Evolutionary conservation across 75 land plant genomes (phyloP), one percentile per base, ranked within the genome.

Genomic region (Larix kaempferi): DNA sequence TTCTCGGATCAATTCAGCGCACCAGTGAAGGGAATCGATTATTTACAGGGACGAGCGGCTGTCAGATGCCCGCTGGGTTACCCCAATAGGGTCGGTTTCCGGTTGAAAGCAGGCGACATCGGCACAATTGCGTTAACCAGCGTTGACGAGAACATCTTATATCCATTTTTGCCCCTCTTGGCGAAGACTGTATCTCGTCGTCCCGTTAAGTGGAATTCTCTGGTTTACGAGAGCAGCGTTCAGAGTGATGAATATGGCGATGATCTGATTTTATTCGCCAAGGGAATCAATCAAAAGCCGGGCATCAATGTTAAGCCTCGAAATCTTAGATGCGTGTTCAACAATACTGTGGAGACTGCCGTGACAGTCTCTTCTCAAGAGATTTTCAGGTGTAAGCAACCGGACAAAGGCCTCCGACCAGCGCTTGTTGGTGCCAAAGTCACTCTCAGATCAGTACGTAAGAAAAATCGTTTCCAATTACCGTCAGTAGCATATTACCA

Each of bases 331-430:
- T 92, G 94, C 55, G 82, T 84, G 22, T 92, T 85, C 56, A 83
- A 62, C 10, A 73, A 77, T 16, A 59, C 66, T 8, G 71, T 60
- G 57, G 80, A 80, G 19, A 83, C 74, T 0, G 80, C 86, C 26
- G 14, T 60, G 6, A 90, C 91, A 0, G 65, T 83, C 3, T 56
- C 81, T 17, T 86, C 92, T 13, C 94, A 89, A 52, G 94, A 92
- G 52, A 80, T 90, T 57, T 80, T 89, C 75, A 56, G 92, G 71
- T 92, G 94, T 39, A 44, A 54, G 7, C 82, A 87, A 59, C 92
- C 94, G 1, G 80, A 72, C n/a, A 19, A 21, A 15, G 11, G 8
- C 10, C 44, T 22, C 5, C 15, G 63, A 14, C 44, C 13, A 6
- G 37, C 19, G 17, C 54, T 80, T 16, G 61, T 54, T 13, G 81